A percentile compares a stretch with the other conserved stretches of the same genome.
Conservation (phyloP, 495 filamentous ascomycete genomes). For the Penicillium herquei region DNA sequence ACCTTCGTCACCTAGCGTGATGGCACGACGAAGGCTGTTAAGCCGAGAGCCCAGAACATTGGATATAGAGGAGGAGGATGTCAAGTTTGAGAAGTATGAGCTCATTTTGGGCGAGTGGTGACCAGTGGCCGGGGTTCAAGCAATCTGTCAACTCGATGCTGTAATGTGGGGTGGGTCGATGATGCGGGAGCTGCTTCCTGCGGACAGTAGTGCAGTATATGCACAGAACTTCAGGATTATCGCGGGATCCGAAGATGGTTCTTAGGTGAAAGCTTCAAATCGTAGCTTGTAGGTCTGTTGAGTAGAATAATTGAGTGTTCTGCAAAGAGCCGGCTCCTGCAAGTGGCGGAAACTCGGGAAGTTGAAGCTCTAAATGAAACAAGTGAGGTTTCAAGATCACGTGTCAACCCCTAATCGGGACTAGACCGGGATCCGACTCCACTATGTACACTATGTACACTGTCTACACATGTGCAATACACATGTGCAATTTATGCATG, state of each 20-base stretch:
- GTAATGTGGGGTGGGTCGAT: slow-evolving; percentile 21
- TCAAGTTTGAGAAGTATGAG: slow-evolving; percentile 73
- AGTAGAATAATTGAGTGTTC: background rate
- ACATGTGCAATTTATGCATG: too few species aligned
- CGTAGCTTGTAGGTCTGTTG: background rate
- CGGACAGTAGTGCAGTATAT: background rate
- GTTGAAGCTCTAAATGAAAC: slow-evolving; percentile 9
- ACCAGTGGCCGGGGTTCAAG: background rate
- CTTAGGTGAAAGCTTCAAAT: background rate
- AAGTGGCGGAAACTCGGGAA: background rate
- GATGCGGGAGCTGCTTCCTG: slow-evolving; percentile 20
- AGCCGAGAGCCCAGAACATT: slow-evolving; percentile 73
- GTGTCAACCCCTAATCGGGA: slow-evolving; percentile 1
- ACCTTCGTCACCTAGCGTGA: slow-evolving; percentile 80
- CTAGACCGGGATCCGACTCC: too few species aligned
- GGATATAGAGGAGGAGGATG: slow-evolving; percentile 65
- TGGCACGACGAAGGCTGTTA: slow-evolving; percentile 73
- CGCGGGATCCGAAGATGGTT: background rate
- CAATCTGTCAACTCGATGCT: slow-evolving; percentile 10
- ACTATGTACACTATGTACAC: too few species aligned
- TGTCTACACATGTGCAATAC: too few species aligned
- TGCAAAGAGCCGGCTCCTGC: slow-evolving; percentile 25
- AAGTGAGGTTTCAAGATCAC: slow-evolving; percentile 9
- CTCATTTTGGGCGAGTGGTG: slow-evolving; percentile 52
- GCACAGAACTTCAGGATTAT: background rate